Evolutionary conservation across 768 basidiomycete genomes (phyloP).

Genomic region (Suillus clintonianus): DNA sequence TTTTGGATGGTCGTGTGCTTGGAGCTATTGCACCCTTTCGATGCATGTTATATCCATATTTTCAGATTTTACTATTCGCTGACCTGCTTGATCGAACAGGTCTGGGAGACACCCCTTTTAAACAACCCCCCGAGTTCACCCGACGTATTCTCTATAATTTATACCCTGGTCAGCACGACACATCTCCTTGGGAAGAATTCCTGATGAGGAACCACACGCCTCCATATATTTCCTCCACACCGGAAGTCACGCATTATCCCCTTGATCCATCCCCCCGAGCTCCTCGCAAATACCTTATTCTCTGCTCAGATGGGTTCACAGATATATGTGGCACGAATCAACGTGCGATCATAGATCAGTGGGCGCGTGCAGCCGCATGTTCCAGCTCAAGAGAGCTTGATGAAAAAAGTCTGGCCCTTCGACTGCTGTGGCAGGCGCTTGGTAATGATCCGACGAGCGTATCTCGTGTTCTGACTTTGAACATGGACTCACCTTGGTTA

Average conservation of each 20-base stretch:
- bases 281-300: slow-evolving; percentile 54
- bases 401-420: slow-evolving; percentile 47
- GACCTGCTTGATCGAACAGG: slow-evolving; percentile 36
- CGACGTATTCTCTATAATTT: slow-evolving; percentile 67
- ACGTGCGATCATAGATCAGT: slow-evolving; percentile 48
- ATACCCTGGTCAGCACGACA: slow-evolving; percentile 61
- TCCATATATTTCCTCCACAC: slow-evolving; percentile 64
- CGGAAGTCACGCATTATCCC: slow-evolving; percentile 62
- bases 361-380: slow-evolving; percentile 32
- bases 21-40: slow-evolving; percentile 79
- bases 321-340: slow-evolving; percentile 58
- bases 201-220: slow-evolving; percentile 62
- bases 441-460: slow-evolving; percentile 57
- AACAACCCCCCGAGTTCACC: slow-evolving; percentile 70
- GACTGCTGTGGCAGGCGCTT: slow-evolving; percentile 55
- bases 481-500: slow-evolving; percentile 67
- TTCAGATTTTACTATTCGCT: slow-evolving; percentile 9
- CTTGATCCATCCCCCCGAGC: slow-evolving; percentile 33
- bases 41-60: slow-evolving; percentile 48
- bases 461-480: slow-evolving; percentile 60
- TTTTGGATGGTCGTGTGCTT: slow-evolving; percentile 66
- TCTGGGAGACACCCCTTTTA: slow-evolving; percentile 72
- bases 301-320: slow-evolving; percentile 68
- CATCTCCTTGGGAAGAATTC: slow-evolving; percentile 67
- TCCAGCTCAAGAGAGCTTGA: slow-evolving; percentile 6